Conservation (phyloP, 192 early-diverging fungal genomes). For the Linnemannia zychae region DNA sequence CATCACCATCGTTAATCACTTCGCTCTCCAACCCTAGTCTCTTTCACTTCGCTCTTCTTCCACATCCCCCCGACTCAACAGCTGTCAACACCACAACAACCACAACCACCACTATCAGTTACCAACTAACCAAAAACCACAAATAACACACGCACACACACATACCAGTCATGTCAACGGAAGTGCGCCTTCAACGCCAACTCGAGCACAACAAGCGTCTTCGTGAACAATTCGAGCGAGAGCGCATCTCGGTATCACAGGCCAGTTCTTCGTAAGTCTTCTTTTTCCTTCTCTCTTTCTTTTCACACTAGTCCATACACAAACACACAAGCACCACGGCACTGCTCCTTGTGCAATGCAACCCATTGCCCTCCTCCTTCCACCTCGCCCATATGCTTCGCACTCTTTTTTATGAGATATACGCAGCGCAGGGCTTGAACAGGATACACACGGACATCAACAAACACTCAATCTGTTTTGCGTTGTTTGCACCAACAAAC, state of each 20-base stretch:
- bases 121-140: neutral
- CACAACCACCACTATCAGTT: too few species aligned
- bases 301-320: neutral
- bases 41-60: neutral
- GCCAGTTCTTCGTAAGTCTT: slow-evolving; percentile 46
- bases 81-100: neutral
- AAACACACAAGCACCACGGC: neutral
- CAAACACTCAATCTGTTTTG: neutral
- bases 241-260: slow-evolving; percentile 52
- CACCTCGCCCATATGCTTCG: neutral
- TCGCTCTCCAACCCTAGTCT: neutral
- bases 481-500: neutral
- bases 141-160: too few species aligned
- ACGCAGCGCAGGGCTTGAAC: too few species aligned
- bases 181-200: slow-evolving; percentile 52
- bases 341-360: neutral
- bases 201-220: slow-evolving; percentile 58
- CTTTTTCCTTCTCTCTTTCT: neutral
- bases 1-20: neutral
- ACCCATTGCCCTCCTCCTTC: neutral
- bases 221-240: slow-evolving; percentile 55
- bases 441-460: neutral
- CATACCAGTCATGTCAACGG: slow-evolving; percentile 33
- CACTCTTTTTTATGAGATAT: neutral
- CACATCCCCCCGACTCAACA: neutral